Conservation (phyloP, 495 filamentous ascomycete genomes). For the Aspergillus biplanus region DNA sequence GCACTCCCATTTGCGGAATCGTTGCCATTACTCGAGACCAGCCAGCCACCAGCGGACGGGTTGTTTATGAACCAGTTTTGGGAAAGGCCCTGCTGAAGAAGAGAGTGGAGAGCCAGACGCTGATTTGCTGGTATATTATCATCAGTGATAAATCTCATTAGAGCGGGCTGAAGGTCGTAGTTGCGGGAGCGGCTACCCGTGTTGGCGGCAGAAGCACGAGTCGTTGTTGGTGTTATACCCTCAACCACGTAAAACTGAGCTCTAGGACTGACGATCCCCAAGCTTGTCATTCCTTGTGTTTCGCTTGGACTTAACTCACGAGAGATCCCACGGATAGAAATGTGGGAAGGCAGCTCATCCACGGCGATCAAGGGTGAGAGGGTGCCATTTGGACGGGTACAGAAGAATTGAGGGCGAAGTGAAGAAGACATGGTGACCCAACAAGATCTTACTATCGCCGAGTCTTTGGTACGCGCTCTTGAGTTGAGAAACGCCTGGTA, state of each 20-base stretch:
- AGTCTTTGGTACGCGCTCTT: not conserved
- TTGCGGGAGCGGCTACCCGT: constrained; percentile 22
- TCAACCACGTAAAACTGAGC: constrained; percentile 41
- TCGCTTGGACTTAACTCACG: constrained; percentile 37
- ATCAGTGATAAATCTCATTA: constrained; percentile 31
- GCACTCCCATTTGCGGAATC: constrained; percentile 11
- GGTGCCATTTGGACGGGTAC: constrained; percentile 58
- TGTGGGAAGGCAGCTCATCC: constrained; percentile 59
- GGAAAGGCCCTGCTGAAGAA: constrained; percentile 26
- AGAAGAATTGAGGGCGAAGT: constrained; percentile 53
- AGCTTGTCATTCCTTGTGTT: constrained; percentile 51
- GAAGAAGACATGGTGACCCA: constrained; percentile 29
- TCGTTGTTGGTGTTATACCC: constrained; percentile 24
- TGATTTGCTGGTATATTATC: constrained; percentile 27
- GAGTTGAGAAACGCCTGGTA: not conserved
- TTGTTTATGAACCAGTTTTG: constrained; percentile 22
- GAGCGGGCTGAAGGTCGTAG: constrained; percentile 27
- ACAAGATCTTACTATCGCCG: constrained; percentile 2
- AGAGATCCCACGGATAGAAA: constrained; percentile 41
- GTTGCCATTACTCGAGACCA: constrained; percentile 21
- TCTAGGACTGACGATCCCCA: constrained; percentile 39
- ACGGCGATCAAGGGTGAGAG: constrained; percentile 66
- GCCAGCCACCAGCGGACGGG: constrained; percentile 21
- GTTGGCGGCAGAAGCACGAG: constrained; percentile 12
- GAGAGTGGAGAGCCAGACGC: constrained; percentile 27